A percentile compares a stretch with the other conserved stretches of the same genome.
These are phyloP conservation scores for Scheffersomyces titani DNA, from an alignment of 1,139 yeast genomes.

Conservation along the genomic window DNA sequence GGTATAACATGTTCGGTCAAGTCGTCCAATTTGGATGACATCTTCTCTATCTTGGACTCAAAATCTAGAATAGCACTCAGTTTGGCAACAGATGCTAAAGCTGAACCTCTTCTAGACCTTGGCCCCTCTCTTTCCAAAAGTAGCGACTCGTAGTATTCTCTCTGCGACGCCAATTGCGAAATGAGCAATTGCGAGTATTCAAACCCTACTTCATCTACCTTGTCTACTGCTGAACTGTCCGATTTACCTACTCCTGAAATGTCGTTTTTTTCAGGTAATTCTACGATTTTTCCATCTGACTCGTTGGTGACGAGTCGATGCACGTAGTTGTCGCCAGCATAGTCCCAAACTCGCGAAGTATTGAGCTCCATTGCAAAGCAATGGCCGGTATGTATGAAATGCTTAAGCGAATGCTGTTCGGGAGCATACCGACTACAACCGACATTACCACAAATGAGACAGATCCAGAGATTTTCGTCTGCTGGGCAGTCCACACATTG, in stretches of 20 bases:
- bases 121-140: conserved; percentile 43
- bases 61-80: conserved; percentile 29
- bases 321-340: conserved; percentile 88
- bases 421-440: conserved; percentile 92
- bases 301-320: conserved; percentile 85
- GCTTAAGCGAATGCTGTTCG: conserved; percentile 80
- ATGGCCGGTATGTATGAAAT: conserved; percentile 76
- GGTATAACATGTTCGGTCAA: conserved; percentile 33
- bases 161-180: conserved; percentile 84
- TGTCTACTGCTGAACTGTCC: conserved; percentile 22
- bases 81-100: conserved; percentile 7
- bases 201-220: conserved; percentile 58
- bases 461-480: conserved; percentile 63
- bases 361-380: conserved; percentile 89
- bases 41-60: conserved; percentile 35
- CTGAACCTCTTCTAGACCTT: conserved; percentile 21
- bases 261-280: conserved; percentile 48
- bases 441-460: conserved; percentile 83
- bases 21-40: conserved; percentile 23
- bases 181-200: conserved; percentile 80
- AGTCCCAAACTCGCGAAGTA: conserved; percentile 94
- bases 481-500: conserved; percentile 38
- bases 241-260: conserved; percentile 8
- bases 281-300: conserved; percentile 82
- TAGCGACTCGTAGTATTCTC: conserved; percentile 76